A percentile compares a stretch with the other conserved stretches of the same genome.
phyloP scores from a whole-genome alignment of 768 basidiomycete genomes.

The Podaxis pistillaris region DNA sequence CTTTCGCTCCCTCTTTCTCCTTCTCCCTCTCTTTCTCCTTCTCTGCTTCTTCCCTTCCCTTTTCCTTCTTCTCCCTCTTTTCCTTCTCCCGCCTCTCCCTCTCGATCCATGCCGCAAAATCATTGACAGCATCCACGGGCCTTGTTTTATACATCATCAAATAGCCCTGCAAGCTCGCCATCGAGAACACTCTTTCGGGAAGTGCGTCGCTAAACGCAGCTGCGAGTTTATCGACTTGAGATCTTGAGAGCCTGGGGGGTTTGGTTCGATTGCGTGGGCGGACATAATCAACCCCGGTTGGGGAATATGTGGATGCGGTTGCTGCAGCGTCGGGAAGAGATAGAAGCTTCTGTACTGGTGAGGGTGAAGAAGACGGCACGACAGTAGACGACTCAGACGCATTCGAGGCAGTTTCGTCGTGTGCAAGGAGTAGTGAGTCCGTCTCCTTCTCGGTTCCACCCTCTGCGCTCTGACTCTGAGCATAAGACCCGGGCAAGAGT shows the following conservation, averaged over 20 bases:
- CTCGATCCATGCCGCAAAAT: slow-evolving; percentile 47
- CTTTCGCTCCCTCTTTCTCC: background rate
- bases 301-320: background rate
- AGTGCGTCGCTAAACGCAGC: slow-evolving; percentile 52
- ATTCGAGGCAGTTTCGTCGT: background rate
- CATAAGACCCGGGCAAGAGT: slow-evolving; percentile 22
- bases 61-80: slow-evolving; percentile 2
- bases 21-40: background rate
- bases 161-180: slow-evolving; percentile 55
- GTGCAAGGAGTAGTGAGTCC: background rate
- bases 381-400: background rate
- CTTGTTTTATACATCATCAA: slow-evolving; percentile 67
- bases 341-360: background rate
- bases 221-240: slow-evolving; percentile 47
- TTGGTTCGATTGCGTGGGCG: slow-evolving; percentile 22
- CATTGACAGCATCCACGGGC: slow-evolving; percentile 54
- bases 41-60: no score
- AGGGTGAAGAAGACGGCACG: background rate
- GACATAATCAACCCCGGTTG: slow-evolving; percentile 24
- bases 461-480: slow-evolving; percentile 5
- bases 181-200: slow-evolving; percentile 45
- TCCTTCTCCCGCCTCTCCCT: slow-evolving; percentile 31
- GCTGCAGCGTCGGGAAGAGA: background rate
- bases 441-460: slow-evolving; percentile 4
- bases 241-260: slow-evolving; percentile 35